A percentile compares a stretch with the other conserved stretches of the same genome.
Evolutionary conservation across 306 rosid species (phyloP).

Genomic region (Quercus suber): DNA sequence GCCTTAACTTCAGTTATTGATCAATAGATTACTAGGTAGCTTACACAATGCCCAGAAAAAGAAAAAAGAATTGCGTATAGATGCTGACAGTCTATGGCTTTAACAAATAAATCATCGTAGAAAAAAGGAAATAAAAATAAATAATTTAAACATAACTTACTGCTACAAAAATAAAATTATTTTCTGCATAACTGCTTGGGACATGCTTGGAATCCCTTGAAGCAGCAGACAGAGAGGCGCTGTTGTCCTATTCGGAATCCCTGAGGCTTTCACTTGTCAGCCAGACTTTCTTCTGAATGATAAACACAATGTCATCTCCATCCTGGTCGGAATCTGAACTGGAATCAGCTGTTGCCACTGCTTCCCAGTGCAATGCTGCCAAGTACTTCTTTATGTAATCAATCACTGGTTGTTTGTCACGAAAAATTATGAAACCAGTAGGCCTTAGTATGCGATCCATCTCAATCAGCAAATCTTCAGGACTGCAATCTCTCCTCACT

Average conservation of each 20-base stretch:
- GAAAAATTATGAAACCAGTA: slow-evolving; percentile 72
- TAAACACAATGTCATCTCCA: slow-evolving; percentile 52
- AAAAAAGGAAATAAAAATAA: slow-evolving; percentile 12
- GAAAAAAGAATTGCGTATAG: slow-evolving; percentile 39
- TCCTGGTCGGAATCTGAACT: slow-evolving; percentile 57
- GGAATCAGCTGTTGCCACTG: slow-evolving; percentile 51
- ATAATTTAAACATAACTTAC: slow-evolving; percentile 28
- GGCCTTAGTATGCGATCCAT: slow-evolving; percentile 92
- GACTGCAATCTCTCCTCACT: slow-evolving; percentile 68
- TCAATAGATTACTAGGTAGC: slow-evolving; percentile 3
- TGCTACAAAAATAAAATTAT: slow-evolving; percentile 44
- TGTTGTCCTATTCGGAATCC: slow-evolving; percentile 52
- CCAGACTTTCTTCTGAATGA: slow-evolving; percentile 90
- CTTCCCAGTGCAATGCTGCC: slow-evolving; percentile 89
- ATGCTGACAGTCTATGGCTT: slow-evolving; percentile 35
- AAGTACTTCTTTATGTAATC: slow-evolving; percentile 67
- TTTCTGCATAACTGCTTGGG: slow-evolving; percentile 38
- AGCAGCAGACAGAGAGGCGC: slow-evolving; percentile 31
- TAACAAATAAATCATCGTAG: slow-evolving; percentile 32
- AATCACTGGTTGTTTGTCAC: slow-evolving; percentile 61
- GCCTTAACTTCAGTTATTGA: slow-evolving; percentile 29
- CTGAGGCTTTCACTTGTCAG: slow-evolving; percentile 64
- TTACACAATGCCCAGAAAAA: slow-evolving; percentile 39
- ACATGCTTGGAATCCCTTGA: slow-evolving; percentile 44
- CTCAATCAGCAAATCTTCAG: slow-evolving; percentile 75